Conservation (phyloP, 148 eudicot genomes). For the Camellia lanceoleosa region DNA sequence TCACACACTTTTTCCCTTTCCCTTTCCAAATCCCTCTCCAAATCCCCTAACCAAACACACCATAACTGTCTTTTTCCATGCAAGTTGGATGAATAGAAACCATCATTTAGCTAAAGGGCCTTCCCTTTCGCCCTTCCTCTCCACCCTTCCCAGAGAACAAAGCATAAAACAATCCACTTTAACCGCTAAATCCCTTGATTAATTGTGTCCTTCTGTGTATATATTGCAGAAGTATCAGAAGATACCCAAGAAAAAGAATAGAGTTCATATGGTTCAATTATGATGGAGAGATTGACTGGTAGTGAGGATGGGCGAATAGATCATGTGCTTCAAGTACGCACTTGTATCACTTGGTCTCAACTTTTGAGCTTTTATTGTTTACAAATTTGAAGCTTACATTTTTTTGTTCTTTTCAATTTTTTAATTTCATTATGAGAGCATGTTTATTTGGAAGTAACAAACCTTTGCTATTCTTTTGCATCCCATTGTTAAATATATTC, state of each 20-base stretch:
- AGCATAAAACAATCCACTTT: background rate
- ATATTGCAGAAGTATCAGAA: slow-evolving; percentile 49
- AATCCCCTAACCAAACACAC: too few relatives aligned
- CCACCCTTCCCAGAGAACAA: slow-evolving; percentile 2
- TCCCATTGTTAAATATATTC: background rate
- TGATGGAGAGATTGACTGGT: slow-evolving; percentile 89
- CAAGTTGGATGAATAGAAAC: background rate
- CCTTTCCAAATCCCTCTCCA: too few relatives aligned
- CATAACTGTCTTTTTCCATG: background rate
- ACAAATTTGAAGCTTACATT: background rate
- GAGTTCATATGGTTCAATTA: slow-evolving; percentile 83
- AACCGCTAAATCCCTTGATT: background rate
- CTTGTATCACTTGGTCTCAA: background rate
- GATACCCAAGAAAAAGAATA: slow-evolving; percentile 39
- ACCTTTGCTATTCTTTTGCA: background rate
- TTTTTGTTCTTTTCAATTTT: background rate
- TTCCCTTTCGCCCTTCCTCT: background rate
- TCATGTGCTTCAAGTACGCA: slow-evolving; percentile 79
- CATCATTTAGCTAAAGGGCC: slow-evolving; percentile 1
- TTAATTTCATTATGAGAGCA: background rate
- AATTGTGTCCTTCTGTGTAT: slow-evolving; percentile 5
- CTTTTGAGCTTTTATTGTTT: background rate
- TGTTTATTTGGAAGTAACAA: background rate
- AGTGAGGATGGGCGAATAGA: slow-evolving; percentile 76
- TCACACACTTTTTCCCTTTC: too few relatives aligned